These are phyloP conservation scores for Fusarium penzigii DNA, from an alignment of 2,329 filamentous ascomycete species.

Conservation along the genomic window DNA sequence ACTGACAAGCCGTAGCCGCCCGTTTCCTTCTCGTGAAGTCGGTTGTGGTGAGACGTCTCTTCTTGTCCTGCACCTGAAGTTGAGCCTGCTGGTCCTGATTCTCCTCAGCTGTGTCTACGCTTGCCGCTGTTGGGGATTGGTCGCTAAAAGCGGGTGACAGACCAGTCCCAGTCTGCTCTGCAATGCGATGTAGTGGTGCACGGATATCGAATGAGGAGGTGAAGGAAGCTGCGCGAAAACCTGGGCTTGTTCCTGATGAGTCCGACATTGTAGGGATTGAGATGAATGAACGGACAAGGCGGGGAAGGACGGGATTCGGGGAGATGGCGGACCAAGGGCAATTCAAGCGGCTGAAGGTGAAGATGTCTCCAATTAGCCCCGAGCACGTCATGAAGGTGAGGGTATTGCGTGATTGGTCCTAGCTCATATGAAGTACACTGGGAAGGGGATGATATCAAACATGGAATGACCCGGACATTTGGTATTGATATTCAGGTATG, in stretches of 20 bases:
- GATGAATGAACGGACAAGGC: not conserved
- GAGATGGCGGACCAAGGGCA: no score
- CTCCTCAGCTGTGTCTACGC: not conserved
- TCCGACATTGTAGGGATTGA: not conserved
- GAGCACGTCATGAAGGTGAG: no score
- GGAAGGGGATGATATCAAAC: no score
- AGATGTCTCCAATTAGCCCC: no score
- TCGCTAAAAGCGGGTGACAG: not conserved
- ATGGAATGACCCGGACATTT: no score
- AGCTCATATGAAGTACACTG: no score
- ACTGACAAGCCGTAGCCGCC: conserved; percentile 13
- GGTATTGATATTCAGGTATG: no score
- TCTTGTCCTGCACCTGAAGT: not conserved
- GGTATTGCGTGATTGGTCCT: no score
- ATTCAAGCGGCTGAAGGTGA: no score
- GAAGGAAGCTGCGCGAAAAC: not conserved
- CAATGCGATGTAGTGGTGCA: not conserved
- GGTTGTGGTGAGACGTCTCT: conserved; percentile 6
- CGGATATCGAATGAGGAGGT: conserved; percentile 1
- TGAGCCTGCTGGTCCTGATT: not conserved
- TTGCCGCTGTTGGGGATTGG: not conserved
- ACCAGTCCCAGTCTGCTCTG: not conserved
- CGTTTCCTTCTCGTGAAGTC: conserved; percentile 17
- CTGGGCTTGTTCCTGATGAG: not conserved
- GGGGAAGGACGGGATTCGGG: conserved; percentile 2